These are phyloP conservation scores for Abrus pulchellus DNA, from an alignment of 306 rosid species.

Conservation along the genomic window DNA sequence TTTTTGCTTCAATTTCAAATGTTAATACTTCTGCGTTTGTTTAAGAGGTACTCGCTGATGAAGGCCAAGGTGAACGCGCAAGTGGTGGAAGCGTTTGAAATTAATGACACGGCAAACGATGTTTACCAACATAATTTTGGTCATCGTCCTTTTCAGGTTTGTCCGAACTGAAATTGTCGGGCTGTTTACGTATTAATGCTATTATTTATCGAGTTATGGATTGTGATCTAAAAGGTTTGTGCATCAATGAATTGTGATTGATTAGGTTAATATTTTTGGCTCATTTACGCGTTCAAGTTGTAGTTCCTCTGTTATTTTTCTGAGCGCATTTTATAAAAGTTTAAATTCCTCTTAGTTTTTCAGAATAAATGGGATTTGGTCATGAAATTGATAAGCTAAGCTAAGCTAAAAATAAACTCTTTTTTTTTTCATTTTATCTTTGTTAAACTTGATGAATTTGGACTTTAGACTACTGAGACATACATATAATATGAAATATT, in stretches of 20 bases:
- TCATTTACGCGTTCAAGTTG: neutral
- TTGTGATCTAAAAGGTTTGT: neutral
- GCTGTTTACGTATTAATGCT: neutral
- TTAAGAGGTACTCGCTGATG: slow-evolving; percentile 80
- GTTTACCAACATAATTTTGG: slow-evolving; percentile 82
- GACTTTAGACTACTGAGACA: slow-evolving; percentile 19
- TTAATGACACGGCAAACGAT: slow-evolving; percentile 88
- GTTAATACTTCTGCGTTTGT: neutral
- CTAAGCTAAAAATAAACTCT: neutral
- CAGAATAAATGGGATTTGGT: slow-evolving; percentile 3
- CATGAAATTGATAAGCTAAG: neutral
- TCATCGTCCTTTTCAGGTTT: slow-evolving; percentile 93
- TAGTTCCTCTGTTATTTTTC: neutral
- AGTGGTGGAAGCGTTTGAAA: slow-evolving; percentile 87
- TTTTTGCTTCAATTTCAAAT: neutral
- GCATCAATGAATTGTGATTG: neutral
- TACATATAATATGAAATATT: neutral
- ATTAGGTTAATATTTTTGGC: slow-evolving; percentile 2
- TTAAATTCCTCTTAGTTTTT: neutral
- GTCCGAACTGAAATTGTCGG: neutral
- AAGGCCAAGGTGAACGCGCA: slow-evolving; percentile 67
- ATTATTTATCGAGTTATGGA: neutral
- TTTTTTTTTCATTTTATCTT: slow-evolving; percentile 1
- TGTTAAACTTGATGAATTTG: slow-evolving; percentile 11
- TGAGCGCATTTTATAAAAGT: neutral